Evolutionary conservation across 805 yeast species (phyloP).

Genomic region (Barnettozyma sucrosica): DNA sequence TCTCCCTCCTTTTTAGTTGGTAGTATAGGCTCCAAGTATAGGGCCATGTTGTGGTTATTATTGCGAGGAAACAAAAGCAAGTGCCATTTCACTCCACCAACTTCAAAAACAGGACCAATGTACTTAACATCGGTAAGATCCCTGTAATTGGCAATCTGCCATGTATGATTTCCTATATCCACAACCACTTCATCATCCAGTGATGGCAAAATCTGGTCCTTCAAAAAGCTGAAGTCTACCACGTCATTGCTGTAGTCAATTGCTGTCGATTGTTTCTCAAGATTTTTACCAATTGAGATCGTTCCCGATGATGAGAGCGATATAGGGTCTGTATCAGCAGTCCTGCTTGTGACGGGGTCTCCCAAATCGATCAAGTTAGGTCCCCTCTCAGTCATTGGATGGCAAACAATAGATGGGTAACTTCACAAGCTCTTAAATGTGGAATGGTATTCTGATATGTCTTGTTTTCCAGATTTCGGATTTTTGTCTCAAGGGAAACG

Average conservation of each 20-base stretch:
- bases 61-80: constrained; percentile 76
- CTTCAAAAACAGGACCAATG: constrained; percentile 40
- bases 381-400: constrained; percentile 1
- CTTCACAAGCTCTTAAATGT: background rate
- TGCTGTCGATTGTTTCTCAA: constrained; percentile 6
- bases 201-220: constrained; percentile 20
- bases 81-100: constrained; percentile 65
- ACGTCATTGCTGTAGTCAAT: constrained; percentile 1
- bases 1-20: constrained; percentile 23
- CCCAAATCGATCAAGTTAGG: constrained; percentile 5
- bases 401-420: background rate
- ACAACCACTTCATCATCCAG: constrained; percentile 28
- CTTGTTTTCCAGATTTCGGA: no score
- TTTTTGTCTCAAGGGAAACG: background rate
- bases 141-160: constrained; percentile 33
- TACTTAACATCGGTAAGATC: constrained; percentile 24
- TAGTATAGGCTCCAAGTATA: constrained; percentile 72
- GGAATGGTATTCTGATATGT: background rate
- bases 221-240: constrained; percentile 16
- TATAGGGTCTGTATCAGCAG: background rate
- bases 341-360: background rate
- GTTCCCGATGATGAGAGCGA: background rate
- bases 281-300: constrained; percentile 7
- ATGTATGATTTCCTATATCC: constrained; percentile 31
- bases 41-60: constrained; percentile 55